These are phyloP conservation scores for Metschnikowia kofuensis DNA, from an alignment of 805 yeast genomes.

Conservation along the genomic window DNA sequence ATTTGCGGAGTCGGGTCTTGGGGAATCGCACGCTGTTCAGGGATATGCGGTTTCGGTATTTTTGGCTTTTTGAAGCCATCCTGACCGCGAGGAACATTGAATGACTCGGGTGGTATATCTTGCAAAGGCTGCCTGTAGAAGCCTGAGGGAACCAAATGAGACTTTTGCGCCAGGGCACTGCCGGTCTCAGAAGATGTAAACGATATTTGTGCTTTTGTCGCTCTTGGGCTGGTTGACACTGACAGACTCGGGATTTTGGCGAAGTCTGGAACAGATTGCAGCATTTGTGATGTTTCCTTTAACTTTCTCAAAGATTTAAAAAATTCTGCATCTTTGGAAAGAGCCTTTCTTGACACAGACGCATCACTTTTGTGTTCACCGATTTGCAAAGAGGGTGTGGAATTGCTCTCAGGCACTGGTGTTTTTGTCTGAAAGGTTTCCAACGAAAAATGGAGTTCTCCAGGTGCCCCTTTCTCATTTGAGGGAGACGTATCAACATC, in stretches of 20 bases:
- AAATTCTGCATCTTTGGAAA: conserved; percentile 17
- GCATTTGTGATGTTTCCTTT: conserved; percentile 10
- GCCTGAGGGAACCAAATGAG: neutral
- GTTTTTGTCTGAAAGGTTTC: neutral
- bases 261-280: neutral
- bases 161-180: neutral
- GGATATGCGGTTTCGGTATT: conserved; percentile 15
- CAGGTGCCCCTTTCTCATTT: neutral
- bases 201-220: neutral
- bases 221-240: neutral
- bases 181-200: too few species aligned
- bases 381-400: neutral
- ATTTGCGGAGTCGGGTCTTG: conserved; percentile 5
- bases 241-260: neutral
- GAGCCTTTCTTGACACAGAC: neutral
- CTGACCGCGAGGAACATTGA: conserved; percentile 11
- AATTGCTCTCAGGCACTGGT: neutral
- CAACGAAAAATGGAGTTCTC: neutral
- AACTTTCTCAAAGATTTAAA: conserved; percentile 17
- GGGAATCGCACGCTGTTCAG: neutral
- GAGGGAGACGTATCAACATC: neutral
- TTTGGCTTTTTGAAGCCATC: conserved; percentile 37
- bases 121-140: conserved; percentile 11
- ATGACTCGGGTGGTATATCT: conserved; percentile 6
- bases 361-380: neutral